Conservation (phyloP, 2,329 filamentous ascomycete genomes). For the Colletotrichum acutatum region DNA sequence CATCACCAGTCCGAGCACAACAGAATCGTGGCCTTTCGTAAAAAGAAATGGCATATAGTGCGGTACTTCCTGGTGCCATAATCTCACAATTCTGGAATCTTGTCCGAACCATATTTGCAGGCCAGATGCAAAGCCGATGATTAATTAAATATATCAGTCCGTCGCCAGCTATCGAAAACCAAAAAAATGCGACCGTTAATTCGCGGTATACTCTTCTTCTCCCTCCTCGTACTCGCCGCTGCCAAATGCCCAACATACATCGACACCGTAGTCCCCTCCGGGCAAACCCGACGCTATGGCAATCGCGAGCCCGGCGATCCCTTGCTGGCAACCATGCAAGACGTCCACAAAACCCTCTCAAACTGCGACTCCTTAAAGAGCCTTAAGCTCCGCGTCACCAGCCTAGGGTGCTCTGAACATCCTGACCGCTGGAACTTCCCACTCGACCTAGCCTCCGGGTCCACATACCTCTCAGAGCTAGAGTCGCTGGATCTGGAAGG, state of each 20-base stretch:
- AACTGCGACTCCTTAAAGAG: conserved; percentile 7
- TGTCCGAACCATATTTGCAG: too few species aligned
- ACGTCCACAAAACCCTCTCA: conserved; percentile 13
- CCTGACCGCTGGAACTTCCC: conserved; percentile 22
- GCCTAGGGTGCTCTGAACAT: not conserved
- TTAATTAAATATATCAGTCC: too few species aligned
- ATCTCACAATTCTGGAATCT: too few species aligned
- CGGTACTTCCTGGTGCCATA: not conserved
- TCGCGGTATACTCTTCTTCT: not conserved
- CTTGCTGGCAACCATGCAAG: conserved; percentile 14
- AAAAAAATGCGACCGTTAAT: not conserved
- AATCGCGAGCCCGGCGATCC: conserved; percentile 8
- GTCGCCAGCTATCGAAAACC: too few species aligned
- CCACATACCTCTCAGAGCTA: not conserved
- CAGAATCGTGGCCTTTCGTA: not conserved
- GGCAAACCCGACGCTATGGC: not conserved
- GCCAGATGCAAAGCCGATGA: too few species aligned
- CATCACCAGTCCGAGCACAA: not conserved
- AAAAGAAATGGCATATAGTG: not conserved
- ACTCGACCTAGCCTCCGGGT: not conserved
- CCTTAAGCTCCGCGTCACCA: conserved; percentile 21
- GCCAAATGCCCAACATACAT: conserved; percentile 22
- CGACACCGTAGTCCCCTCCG: conserved; percentile 2
- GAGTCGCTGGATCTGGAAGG: conserved; percentile 25
- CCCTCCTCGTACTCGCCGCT: not conserved